Conservation (phyloP, 2,329 filamentous ascomycete species). For the Talaromyces islandicus region DNA sequence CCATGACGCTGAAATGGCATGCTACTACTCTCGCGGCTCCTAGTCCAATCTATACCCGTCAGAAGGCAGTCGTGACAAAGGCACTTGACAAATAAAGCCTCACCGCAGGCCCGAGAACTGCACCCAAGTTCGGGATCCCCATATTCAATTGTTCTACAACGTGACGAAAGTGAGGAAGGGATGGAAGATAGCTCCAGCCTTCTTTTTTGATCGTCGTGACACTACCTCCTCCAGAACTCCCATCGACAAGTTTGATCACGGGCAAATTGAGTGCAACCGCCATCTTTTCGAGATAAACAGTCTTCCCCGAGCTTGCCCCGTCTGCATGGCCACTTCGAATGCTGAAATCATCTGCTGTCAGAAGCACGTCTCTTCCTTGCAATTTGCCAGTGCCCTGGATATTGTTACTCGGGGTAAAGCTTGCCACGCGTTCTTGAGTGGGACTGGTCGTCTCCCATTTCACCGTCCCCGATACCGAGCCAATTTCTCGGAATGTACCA, state of each 20-base stretch:
- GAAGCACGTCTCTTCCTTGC: conserved; percentile 49
- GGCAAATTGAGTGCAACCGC: conserved; percentile 53
- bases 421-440: conserved; percentile 35
- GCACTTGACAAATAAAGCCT: neutral
- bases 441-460: conserved; percentile 46
- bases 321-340: conserved; percentile 60
- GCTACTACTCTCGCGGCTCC: conserved; percentile 57
- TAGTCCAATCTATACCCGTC: conserved; percentile 45
- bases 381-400: conserved; percentile 54
- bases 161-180: conserved; percentile 48
- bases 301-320: conserved; percentile 53
- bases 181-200: conserved; percentile 57
- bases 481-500: conserved; percentile 54
- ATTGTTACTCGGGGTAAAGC: conserved; percentile 57
- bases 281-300: conserved; percentile 57
- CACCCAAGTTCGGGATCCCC: conserved; percentile 60
- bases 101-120: conserved; percentile 55
- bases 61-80: neutral
- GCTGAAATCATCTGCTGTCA: conserved; percentile 61
- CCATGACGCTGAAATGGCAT: conserved; percentile 63
- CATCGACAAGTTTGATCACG: conserved; percentile 60
- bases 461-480: conserved; percentile 55
- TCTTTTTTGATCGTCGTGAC: conserved; percentile 53
- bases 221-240: conserved; percentile 56
- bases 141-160: conserved; percentile 55